These are phyloP conservation scores for Botryobasidium botryosum DNA, from an alignment of 768 basidiomycete genomes.

Conservation along the genomic window DNA sequence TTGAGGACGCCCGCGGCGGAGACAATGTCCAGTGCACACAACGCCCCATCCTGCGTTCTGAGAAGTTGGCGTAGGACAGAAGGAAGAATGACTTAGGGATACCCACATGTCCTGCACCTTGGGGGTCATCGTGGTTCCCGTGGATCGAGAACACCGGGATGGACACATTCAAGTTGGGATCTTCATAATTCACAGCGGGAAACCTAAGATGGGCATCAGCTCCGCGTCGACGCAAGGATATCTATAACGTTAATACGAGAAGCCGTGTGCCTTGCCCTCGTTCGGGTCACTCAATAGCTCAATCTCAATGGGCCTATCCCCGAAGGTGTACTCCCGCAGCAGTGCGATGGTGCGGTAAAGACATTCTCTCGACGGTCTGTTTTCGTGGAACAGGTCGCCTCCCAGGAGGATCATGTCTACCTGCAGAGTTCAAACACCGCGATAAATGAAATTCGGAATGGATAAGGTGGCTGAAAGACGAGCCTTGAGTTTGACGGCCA, in stretches of 20 bases:
- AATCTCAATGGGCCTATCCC: slow-evolving; percentile 75
- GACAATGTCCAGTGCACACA: slow-evolving; percentile 88
- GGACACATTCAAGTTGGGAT: slow-evolving; percentile 82
- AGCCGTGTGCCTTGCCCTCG: slow-evolving; percentile 74
- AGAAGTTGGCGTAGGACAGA: not conserved
- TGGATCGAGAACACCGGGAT: slow-evolving; percentile 99
- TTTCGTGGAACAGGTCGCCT: slow-evolving; percentile 96
- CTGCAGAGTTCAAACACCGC: slow-evolving; percentile 23
- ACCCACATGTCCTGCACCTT: slow-evolving; percentile 80
- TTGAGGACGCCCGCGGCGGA: slow-evolving; percentile 89
- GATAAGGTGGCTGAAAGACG: slow-evolving; percentile 17
- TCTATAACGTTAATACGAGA: slow-evolving; percentile 34
- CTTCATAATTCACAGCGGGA: slow-evolving; percentile 94
- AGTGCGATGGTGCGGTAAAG: slow-evolving; percentile 80
- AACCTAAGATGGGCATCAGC: slow-evolving; percentile 38
- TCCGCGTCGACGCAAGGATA: no score
- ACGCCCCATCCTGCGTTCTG: slow-evolving; percentile 61
- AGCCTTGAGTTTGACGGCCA: slow-evolving; percentile 79
- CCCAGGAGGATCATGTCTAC: slow-evolving; percentile 92
- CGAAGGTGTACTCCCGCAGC: slow-evolving; percentile 77
- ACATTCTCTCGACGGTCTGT: slow-evolving; percentile 80
- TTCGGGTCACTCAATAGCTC: slow-evolving; percentile 86
- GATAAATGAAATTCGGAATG: slow-evolving; percentile 2
- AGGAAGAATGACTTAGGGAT: not conserved
- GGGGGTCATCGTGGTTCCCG: slow-evolving; percentile 98